phyloP scores from a whole-genome alignment of 257 asterid species.

The Thymus quinquecostatus region DNA sequence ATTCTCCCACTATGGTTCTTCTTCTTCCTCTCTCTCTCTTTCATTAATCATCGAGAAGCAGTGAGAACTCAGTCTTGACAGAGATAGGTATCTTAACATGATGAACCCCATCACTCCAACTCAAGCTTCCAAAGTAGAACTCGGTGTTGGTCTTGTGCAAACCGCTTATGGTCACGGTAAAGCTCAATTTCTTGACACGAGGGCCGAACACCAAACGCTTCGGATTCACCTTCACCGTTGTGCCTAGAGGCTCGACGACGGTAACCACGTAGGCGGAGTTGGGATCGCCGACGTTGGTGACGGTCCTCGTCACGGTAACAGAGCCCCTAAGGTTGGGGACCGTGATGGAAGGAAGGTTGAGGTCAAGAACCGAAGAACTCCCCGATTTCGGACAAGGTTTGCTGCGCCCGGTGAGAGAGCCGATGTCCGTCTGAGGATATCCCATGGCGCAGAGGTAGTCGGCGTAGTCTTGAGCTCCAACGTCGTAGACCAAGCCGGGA shows the following conservation, averaged over 20 bases:
- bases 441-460: constrained; percentile 44
- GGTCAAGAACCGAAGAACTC: constrained; percentile 32
- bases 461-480: constrained; percentile 36
- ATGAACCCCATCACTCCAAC: constrained; percentile 40
- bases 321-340: constrained; percentile 30
- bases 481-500: constrained; percentile 44
- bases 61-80: constrained; percentile 30
- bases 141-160: constrained; percentile 27
- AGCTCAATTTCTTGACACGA: constrained; percentile 28
- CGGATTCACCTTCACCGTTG: constrained; percentile 37
- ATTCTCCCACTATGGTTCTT: too few species aligned
- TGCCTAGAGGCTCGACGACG: constrained; percentile 35
- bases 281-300: constrained; percentile 45
- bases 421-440: constrained; percentile 23
- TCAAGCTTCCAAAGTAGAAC: constrained; percentile 35
- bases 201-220: constrained; percentile 33
- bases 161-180: constrained; percentile 27
- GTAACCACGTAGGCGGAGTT: constrained; percentile 34
- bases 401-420: constrained; percentile 7
- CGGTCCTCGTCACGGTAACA: constrained; percentile 30
- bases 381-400: constrained; percentile 25
- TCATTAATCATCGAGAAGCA: background rate
- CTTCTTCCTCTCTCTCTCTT: too few species aligned
- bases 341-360: constrained; percentile 48
- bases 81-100: constrained; percentile 39